Conservation (phyloP, 2,329 filamentous ascomycete species). For the Periconia sp. region DNA sequence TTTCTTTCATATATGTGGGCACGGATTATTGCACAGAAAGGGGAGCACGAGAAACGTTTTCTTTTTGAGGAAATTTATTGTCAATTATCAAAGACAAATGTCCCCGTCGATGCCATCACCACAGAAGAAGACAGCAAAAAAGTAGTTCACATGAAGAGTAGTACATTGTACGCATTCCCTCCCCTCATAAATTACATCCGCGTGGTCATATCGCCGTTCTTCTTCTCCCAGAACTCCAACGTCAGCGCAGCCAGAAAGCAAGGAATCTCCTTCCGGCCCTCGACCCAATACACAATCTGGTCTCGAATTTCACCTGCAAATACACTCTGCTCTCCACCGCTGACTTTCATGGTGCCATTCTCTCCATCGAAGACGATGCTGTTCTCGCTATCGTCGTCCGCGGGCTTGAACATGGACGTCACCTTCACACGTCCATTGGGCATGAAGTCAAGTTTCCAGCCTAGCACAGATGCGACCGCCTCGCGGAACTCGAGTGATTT, state of each 20-base stretch:
- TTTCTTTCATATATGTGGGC: too few species aligned
- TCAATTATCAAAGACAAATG: not conserved
- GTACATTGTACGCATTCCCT: not conserved
- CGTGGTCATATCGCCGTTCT: conserved; percentile 18
- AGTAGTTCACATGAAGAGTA: not conserved
- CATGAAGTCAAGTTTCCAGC: conserved; percentile 94
- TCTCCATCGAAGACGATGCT: conserved; percentile 85
- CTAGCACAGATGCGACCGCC: conserved; percentile 86
- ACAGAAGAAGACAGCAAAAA: not conserved
- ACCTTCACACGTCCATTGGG: conserved; percentile 96
- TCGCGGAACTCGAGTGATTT: conserved; percentile 96
- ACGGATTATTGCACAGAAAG: too few species aligned
- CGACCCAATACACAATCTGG: conserved; percentile 93
- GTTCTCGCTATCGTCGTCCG: conserved; percentile 60
- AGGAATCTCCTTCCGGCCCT: conserved; percentile 89
- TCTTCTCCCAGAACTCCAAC: conserved; percentile 86
- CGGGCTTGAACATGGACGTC: conserved; percentile 79
- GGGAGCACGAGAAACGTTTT: too few species aligned
- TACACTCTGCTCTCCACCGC: conserved; percentile 79
- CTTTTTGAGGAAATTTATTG: too few species aligned
- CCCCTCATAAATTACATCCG: not conserved
- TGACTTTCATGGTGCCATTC: conserved; percentile 96
- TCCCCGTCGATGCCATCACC: not conserved
- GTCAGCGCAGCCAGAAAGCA: conserved; percentile 90
- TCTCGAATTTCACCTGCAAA: conserved; percentile 85